Evolutionary conservation across 2,329 filamentous ascomycete genomes (phyloP).

Genomic region (Dactylellina drechsleri): DNA sequence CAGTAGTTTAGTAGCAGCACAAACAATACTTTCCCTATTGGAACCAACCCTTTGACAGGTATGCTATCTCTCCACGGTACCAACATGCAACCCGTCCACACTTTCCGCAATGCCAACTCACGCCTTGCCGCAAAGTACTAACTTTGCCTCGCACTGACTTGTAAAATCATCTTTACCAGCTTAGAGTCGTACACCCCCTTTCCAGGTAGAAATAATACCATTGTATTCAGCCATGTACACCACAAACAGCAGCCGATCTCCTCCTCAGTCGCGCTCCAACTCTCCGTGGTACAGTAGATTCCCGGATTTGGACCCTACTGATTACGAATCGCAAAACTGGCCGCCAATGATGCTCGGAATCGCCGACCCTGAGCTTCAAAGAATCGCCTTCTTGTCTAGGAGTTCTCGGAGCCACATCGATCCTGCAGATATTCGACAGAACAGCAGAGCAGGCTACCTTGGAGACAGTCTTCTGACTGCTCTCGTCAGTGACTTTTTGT

Average conservation of each 20-base stretch:
- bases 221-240: constrained; percentile 25
- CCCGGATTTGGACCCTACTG: constrained; percentile 20
- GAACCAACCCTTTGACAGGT: constrained; percentile 10
- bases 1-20: not conserved
- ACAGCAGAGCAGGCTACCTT: constrained; percentile 28
- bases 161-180: constrained; percentile 5
- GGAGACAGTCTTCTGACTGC: constrained; percentile 41
- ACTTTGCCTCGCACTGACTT: constrained; percentile 8
- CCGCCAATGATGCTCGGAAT: constrained; percentile 41
- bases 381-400: constrained; percentile 29
- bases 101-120: constrained; percentile 26
- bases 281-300: constrained; percentile 46
- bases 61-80: constrained; percentile 5
- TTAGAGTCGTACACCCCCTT: constrained; percentile 3
- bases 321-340: constrained; percentile 30
- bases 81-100: constrained; percentile 6
- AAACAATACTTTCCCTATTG: constrained; percentile 17
- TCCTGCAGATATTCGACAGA: constrained; percentile 22
- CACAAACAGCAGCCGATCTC: constrained; percentile 27
- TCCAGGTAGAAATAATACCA: not conserved
- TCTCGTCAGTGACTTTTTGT: constrained; percentile 41
- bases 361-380: constrained; percentile 22
- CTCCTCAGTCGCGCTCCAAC: constrained; percentile 38
- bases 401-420: constrained; percentile 18
- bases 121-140: constrained; percentile 17